These are phyloP conservation scores for Aspergillus homomorphus DNA, from an alignment of 495 filamentous ascomycete genomes.

Conservation along the genomic window DNA sequence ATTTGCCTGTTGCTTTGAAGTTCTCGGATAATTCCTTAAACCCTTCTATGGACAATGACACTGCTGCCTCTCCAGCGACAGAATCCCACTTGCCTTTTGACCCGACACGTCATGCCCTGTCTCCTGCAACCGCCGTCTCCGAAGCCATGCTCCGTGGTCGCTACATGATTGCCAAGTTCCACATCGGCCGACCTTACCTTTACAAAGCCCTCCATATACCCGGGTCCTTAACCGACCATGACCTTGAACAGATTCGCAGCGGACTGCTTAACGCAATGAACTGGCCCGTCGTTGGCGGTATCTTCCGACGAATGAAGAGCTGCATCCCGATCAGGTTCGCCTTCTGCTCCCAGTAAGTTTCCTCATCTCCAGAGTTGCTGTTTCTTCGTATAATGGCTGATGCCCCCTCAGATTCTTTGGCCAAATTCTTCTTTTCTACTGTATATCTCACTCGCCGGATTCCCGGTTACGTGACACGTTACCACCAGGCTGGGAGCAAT, in stretches of 20 bases:
- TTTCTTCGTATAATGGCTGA: background rate
- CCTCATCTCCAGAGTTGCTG: background rate
- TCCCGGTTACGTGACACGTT: constrained; percentile 35
- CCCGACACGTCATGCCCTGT: constrained; percentile 26
- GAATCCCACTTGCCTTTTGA: constrained; percentile 15
- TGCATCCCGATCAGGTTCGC: constrained; percentile 49
- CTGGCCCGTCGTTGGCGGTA: constrained; percentile 43
- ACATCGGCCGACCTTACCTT: constrained; percentile 47
- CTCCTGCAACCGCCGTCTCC: constrained; percentile 41
- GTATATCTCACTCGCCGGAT: constrained; percentile 43
- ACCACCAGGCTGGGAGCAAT: constrained; percentile 44
- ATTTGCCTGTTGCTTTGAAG: constrained; percentile 42
- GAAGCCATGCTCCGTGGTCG: constrained; percentile 48
- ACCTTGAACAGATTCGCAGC: constrained; percentile 42
- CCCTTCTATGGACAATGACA: constrained; percentile 19
- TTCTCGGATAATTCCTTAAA: constrained; percentile 30
- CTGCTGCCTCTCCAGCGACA: constrained; percentile 19
- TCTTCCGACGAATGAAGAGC: constrained; percentile 47
- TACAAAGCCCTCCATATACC: constrained; percentile 48
- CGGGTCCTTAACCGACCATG: constrained; percentile 38
- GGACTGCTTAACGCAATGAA: constrained; percentile 45
- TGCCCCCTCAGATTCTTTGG: constrained; percentile 39
- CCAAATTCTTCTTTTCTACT: constrained; percentile 47
- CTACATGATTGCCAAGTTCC: constrained; percentile 46
- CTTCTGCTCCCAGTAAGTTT: constrained; percentile 46